Percentiles rank a stretch among this genome's conserved stretches.
phyloP scores from a whole-genome alignment of 2,329 filamentous ascomycete species.

The Ceratocystis papillata region DNA sequence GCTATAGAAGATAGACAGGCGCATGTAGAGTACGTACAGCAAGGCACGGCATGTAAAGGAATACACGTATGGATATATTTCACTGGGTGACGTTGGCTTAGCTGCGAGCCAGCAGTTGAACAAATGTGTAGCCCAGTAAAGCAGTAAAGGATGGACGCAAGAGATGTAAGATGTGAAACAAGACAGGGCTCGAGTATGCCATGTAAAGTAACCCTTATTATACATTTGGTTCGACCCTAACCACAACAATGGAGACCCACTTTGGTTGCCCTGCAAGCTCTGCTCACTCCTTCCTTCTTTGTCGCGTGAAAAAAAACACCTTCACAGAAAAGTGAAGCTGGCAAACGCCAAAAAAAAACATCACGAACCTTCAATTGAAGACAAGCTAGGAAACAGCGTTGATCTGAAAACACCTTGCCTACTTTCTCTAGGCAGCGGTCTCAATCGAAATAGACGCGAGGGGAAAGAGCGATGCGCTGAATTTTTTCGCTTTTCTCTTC shows the following conservation, averaged over 20 bases:
- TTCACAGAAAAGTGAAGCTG: not conserved
- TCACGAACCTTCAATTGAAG: slow-evolving; percentile 12
- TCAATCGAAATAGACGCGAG: too few relatives aligned
- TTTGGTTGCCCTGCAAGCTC: slow-evolving; percentile 13
- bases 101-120: too few relatives aligned
- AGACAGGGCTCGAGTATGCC: not conserved
- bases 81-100: too few relatives aligned
- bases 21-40: not conserved
- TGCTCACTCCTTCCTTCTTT: not conserved
- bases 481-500: not conserved
- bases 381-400: not conserved
- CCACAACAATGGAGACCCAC: not conserved
- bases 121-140: too few relatives aligned
- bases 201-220: not conserved
- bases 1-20: not conserved
- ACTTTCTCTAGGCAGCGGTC: not conserved
- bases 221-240: not conserved
- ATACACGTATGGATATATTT: too few relatives aligned
- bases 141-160: too few relatives aligned
- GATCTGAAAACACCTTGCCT: not conserved
- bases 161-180: not conserved
- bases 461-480: slow-evolving; percentile 17
- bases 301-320: slow-evolving; percentile 12
- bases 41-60: too few relatives aligned
- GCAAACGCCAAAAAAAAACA: slow-evolving; percentile 16